Percentiles rank a stretch among this genome's conserved stretches.
These are phyloP conservation scores for Anisodus tanguticus DNA, from an alignment of 257 asterid species.

Conservation along the genomic window DNA sequence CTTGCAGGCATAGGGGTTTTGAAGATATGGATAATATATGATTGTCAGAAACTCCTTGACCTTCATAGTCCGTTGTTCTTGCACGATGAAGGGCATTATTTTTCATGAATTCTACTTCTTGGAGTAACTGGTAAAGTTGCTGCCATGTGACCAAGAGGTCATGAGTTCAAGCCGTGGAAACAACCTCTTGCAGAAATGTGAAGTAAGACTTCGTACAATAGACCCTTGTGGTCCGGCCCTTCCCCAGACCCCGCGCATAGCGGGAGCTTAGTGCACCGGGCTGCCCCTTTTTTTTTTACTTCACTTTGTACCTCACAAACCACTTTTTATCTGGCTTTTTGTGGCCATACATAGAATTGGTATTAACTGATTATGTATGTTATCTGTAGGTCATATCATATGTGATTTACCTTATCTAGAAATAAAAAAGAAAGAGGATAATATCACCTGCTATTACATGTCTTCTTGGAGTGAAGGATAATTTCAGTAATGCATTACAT, in stretches of 20 bases:
- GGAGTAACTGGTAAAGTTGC: too few species aligned
- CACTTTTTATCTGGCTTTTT: neutral
- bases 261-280: too few species aligned
- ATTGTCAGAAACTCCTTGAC: neutral
- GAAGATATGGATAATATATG: neutral
- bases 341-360: neutral
- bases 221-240: too few species aligned
- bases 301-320: neutral
- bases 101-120: constrained; percentile 16
- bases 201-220: too few species aligned
- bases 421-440: neutral
- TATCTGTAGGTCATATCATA: neutral
- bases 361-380: constrained; percentile 19
- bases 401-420: neutral
- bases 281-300: neutral
- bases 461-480: neutral
- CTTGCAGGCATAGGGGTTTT: neutral
- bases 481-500: neutral
- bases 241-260: too few species aligned
- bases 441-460: neutral
- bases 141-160: too few species aligned
- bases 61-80: neutral
- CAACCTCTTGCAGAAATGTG: too few species aligned
- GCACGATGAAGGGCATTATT: neutral
- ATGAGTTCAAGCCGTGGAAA: too few species aligned